Evolutionary conservation across 768 basidiomycete genomes (phyloP).

Genomic region (Amanita brunnescens): DNA sequence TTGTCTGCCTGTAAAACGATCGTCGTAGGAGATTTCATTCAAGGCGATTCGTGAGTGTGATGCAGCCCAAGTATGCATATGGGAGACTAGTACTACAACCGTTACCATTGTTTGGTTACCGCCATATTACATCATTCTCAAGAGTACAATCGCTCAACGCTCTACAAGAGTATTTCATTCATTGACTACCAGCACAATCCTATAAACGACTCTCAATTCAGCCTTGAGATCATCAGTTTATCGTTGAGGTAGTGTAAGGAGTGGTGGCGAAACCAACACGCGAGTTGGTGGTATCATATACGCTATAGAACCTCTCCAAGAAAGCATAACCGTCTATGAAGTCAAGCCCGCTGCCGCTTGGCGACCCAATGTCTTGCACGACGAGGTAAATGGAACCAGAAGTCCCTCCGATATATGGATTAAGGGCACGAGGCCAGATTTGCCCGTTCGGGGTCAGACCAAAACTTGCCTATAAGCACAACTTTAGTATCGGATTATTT

Average conservation of each 20-base stretch:
- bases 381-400: constrained; percentile 45
- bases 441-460: constrained; percentile 58
- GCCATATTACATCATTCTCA: too few species aligned
- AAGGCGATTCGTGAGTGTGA: too few species aligned
- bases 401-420: constrained; percentile 48
- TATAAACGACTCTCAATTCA: too few species aligned
- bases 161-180: too few species aligned
- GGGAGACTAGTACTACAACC: too few species aligned
- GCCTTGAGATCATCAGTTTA: too few species aligned
- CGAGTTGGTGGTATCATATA: constrained; percentile 50
- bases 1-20: too few species aligned
- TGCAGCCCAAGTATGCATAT: too few species aligned
- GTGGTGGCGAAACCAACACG: constrained; percentile 54
- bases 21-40: too few species aligned
- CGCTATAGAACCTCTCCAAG: constrained; percentile 56
- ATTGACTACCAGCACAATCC: too few species aligned
- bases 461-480: constrained; percentile 31
- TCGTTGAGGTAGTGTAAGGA: constrained; percentile 27
- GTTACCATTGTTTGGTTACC: too few species aligned
- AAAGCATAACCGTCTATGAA: constrained; percentile 44
- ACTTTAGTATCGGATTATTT: constrained; percentile 22
- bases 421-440: constrained; percentile 57
- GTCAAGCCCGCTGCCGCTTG: constrained; percentile 51
- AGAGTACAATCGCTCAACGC: too few species aligned
- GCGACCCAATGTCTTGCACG: constrained; percentile 41